Conservation (phyloP, 805 yeast genomes). For the Tetrapisispora pingtungensis region DNA sequence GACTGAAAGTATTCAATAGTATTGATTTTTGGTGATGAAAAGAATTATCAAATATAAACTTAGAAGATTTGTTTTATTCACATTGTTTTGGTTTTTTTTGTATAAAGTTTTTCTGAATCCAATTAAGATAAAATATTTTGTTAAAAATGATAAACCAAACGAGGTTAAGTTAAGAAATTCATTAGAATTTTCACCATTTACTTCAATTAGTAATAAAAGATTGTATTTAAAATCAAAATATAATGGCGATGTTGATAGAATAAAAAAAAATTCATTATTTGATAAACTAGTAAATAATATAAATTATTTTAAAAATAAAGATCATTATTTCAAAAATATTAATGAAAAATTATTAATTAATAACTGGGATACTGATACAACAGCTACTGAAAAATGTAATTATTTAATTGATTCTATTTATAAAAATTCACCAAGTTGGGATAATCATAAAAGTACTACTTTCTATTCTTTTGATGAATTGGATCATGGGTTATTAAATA, state of each 20-base stretch:
- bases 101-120: not conserved
- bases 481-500: conserved; percentile 14
- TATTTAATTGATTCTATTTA: conserved; percentile 15
- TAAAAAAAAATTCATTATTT: not conserved
- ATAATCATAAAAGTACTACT: conserved; percentile 10
- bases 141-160: not conserved
- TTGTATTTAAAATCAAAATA: not conserved
- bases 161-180: not conserved
- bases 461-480: conserved; percentile 11
- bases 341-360: not conserved
- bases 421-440: conserved; percentile 14
- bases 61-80: not conserved
- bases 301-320: not conserved
- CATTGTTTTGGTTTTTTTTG: not conserved
- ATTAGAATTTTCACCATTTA: not conserved
- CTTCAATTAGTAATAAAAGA: not conserved
- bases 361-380: not conserved
- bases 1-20: no score
- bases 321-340: not conserved
- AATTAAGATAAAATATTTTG: not conserved
- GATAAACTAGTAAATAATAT: not conserved
- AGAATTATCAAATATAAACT: not conserved
- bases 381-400: conserved; percentile 11
- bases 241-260: not conserved
- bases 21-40: not conserved